phyloP scores from a whole-genome alignment of 495 filamentous ascomycete genomes.

The Tuber borchii region DNA sequence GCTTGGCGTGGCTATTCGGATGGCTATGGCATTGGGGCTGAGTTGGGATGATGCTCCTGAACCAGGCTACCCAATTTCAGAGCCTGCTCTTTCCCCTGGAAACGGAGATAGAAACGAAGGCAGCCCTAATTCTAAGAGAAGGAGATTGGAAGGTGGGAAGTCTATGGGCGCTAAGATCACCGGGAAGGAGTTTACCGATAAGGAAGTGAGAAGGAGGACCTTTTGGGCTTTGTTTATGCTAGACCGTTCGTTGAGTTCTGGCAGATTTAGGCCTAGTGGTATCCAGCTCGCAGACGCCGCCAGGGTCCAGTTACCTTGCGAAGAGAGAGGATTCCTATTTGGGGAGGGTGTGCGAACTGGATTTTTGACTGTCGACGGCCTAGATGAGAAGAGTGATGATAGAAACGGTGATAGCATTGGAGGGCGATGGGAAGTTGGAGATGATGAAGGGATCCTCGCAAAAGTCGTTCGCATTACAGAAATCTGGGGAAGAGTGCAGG shows the following conservation, averaged over 20 bases:
- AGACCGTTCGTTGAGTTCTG: constrained; percentile 70
- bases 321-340: constrained; percentile 61
- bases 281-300: constrained; percentile 33
- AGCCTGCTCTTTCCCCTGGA: constrained; percentile 28
- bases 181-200: constrained; percentile 55
- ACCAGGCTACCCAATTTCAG: constrained; percentile 9
- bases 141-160: constrained; percentile 41
- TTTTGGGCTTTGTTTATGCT: constrained; percentile 83
- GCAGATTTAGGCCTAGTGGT: constrained; percentile 47
- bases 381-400: constrained; percentile 27
- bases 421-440: constrained; percentile 54
- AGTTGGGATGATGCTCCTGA: constrained; percentile 35
- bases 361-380: constrained; percentile 43
- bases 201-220: constrained; percentile 71
- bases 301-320: constrained; percentile 59
- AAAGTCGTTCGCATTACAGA: constrained; percentile 71
- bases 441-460: constrained; percentile 64
- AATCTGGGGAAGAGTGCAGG: constrained; percentile 57
- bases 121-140: constrained; percentile 25
- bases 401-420: constrained; percentile 43
- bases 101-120: constrained; percentile 15
- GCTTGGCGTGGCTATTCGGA: constrained; percentile 68
- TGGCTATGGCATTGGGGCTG: constrained; percentile 39
- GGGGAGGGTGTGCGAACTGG: constrained; percentile 59
- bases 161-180: constrained; percentile 42